Percentiles rank a stretch among this genome's conserved stretches.
Evolutionary conservation across 2,329 filamentous ascomycete species (phyloP).

Genomic region (Onygenales sp.): DNA sequence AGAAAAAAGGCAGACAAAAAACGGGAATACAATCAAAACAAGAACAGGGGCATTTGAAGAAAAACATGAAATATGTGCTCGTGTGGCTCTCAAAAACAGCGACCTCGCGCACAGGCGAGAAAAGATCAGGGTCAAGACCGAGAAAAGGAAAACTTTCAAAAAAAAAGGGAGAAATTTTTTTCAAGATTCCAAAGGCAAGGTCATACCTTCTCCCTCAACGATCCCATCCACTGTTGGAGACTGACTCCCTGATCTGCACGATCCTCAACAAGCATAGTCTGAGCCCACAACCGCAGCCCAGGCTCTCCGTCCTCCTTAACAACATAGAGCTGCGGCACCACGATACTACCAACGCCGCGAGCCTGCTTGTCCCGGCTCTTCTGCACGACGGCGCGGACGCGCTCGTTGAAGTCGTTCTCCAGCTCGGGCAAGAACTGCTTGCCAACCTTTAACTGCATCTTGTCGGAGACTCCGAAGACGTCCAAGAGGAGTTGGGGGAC

Average conservation of each 20-base stretch:
- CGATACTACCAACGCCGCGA: slow-evolving; percentile 83
- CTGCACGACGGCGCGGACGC: slow-evolving; percentile 77
- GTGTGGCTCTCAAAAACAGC: not conserved
- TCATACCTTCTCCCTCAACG: slow-evolving; percentile 85
- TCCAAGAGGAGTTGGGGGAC: slow-evolving; percentile 81
- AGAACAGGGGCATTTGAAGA: not conserved
- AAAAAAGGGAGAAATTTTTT: slow-evolving; percentile 4
- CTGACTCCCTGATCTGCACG: slow-evolving; percentile 88
- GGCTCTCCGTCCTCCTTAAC: slow-evolving; percentile 94
- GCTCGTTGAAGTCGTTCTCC: slow-evolving; percentile 94
- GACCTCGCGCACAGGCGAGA: not conserved
- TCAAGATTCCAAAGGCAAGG: not conserved
- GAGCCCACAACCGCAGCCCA: slow-evolving; percentile 89
- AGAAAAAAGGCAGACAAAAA: not conserved
- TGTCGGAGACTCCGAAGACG: slow-evolving; percentile 81
- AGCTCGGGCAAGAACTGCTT: slow-evolving; percentile 80
- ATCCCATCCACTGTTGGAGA: slow-evolving; percentile 86
- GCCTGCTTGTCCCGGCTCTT: slow-evolving; percentile 85
- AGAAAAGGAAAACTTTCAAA: no score
- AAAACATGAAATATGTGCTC: no score
- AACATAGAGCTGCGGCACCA: slow-evolving; percentile 85
- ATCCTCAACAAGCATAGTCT: slow-evolving; percentile 91
- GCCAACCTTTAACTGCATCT: slow-evolving; percentile 76
- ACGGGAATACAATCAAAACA: not conserved
- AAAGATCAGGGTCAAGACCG: no score